Percentiles rank a stretch among this genome's conserved stretches.
These are phyloP conservation scores for Xerocomus brunneocitrinus DNA, from an alignment of 768 basidiomycete species.

Conservation along the genomic window DNA sequence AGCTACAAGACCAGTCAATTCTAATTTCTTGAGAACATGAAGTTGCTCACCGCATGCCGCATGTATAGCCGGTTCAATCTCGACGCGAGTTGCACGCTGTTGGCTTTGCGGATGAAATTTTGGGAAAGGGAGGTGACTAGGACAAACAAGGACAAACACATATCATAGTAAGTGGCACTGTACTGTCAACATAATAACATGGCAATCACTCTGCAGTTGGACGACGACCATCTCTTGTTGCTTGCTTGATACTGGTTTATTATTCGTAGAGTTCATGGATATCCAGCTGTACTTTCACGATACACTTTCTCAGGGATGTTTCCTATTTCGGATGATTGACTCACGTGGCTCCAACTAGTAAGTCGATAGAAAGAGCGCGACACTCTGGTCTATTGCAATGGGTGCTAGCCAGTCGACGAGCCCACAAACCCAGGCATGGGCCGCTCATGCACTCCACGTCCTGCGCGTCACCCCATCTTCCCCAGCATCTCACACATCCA, in stretches of 20 bases:
- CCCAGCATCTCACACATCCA: slow-evolving; percentile 82
- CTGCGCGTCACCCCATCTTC: slow-evolving; percentile 85
- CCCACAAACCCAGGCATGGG: slow-evolving; percentile 24
- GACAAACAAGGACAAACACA: slow-evolving; percentile 26
- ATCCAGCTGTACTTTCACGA: no score
- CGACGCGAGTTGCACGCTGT: slow-evolving; percentile 15
- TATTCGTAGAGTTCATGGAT: no score
- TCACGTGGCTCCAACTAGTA: not conserved
- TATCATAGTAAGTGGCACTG: no score
- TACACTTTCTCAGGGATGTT: not conserved
- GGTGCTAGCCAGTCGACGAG: slow-evolving; percentile 71
- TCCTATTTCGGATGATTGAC: slow-evolving; percentile 7
- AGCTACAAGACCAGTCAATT: slow-evolving; percentile 36
- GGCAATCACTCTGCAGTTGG: no score
- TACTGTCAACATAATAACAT: no score
- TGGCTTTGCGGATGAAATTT: slow-evolving; percentile 23
- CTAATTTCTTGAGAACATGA: not conserved
- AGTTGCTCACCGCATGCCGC: slow-evolving; percentile 56
- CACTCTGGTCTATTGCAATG: slow-evolving; percentile 37
- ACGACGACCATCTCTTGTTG: no score
- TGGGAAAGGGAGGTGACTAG: slow-evolving; percentile 8
- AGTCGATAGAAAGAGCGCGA: no score
- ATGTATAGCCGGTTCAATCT: slow-evolving; percentile 27
- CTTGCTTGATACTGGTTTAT: no score
- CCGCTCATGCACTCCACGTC: slow-evolving; percentile 68